Evolutionary conservation across 768 basidiomycete genomes (phyloP).

Genomic region (Daedaleopsis sinensis): DNA sequence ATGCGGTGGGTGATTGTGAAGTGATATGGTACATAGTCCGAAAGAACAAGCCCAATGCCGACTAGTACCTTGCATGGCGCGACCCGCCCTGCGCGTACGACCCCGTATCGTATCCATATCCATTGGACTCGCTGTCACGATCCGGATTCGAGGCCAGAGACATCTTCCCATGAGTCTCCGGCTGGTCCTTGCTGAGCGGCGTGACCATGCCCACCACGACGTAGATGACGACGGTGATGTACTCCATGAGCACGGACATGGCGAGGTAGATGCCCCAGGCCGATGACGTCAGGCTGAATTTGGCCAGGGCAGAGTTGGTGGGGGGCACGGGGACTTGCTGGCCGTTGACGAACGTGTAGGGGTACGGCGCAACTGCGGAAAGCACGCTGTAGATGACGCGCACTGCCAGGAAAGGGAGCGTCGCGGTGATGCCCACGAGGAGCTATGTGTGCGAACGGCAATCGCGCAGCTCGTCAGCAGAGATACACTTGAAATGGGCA

Average conservation of each 20-base stretch:
- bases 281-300: slow-evolving; percentile 60
- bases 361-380: slow-evolving; percentile 55
- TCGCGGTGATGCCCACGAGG: slow-evolving; percentile 53
- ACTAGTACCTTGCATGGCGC: too few species aligned
- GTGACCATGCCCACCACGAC: slow-evolving; percentile 29
- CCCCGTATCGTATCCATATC: background rate
- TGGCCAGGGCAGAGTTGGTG: slow-evolving; percentile 41
- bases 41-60: too few species aligned
- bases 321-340: slow-evolving; percentile 34
- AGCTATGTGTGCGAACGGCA: slow-evolving; percentile 57
- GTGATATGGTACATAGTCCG: too few species aligned
- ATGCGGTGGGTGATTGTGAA: too few species aligned
- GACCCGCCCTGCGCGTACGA: background rate
- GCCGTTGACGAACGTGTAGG: slow-evolving; percentile 6
- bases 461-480: slow-evolving; percentile 35
- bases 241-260: slow-evolving; percentile 66
- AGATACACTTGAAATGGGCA: background rate
- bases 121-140: background rate
- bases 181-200: slow-evolving; percentile 9
- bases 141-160: background rate
- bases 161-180: background rate
- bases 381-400: slow-evolving; percentile 60
- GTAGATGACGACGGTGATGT: slow-evolving; percentile 49
- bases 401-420: slow-evolving; percentile 63
- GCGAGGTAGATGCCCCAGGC: slow-evolving; percentile 60